These are phyloP conservation scores for Termitomyces sp. DNA, from an alignment of 768 basidiomycete species.

Conservation along the genomic window DNA sequence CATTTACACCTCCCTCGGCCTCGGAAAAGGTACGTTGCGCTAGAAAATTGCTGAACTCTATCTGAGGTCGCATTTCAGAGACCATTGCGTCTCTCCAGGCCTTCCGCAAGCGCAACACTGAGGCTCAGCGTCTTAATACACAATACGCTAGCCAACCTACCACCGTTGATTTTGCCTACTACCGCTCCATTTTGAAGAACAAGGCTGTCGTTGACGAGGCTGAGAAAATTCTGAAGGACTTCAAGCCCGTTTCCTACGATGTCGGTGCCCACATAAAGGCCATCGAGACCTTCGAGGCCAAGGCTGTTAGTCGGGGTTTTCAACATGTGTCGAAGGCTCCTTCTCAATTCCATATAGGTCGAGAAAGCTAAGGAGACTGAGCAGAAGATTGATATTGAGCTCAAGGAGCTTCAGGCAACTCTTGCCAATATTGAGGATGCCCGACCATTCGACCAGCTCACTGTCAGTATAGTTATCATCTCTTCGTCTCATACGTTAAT, in stretches of 20 bases:
- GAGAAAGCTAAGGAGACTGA: constrained; percentile 87
- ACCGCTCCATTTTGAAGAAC: constrained; percentile 91
- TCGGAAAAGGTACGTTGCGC: constrained; percentile 72
- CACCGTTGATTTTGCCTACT: constrained; percentile 87
- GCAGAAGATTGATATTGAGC: constrained; percentile 84
- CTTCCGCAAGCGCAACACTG: constrained; percentile 93
- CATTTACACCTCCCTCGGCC: constrained; percentile 76
- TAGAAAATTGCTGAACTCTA: background rate
- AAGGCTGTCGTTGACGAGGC: constrained; percentile 88
- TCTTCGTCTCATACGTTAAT: background rate
- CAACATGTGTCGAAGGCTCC: background rate
- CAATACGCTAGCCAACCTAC: constrained; percentile 69
- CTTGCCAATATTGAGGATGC: constrained; percentile 97
- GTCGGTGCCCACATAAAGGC: constrained; percentile 86
- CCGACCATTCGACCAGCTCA: constrained; percentile 95
- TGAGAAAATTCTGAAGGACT: constrained; percentile 82
- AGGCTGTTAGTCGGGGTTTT: constrained; percentile 60
- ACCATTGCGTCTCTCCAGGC: constrained; percentile 87
- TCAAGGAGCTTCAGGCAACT: constrained; percentile 88
- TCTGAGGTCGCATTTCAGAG: constrained; percentile 44
- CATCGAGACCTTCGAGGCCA: constrained; percentile 94
- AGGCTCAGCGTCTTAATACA: constrained; percentile 74
- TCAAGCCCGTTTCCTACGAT: constrained; percentile 96
- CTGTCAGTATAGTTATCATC: constrained; percentile 42
- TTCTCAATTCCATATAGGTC: constrained; percentile 47